Evolutionary conservation across 1,284 basidiomycete species (phyloP), one percentile per base, ranked within the genome.

Genomic region (Chiua sp.): DNA sequence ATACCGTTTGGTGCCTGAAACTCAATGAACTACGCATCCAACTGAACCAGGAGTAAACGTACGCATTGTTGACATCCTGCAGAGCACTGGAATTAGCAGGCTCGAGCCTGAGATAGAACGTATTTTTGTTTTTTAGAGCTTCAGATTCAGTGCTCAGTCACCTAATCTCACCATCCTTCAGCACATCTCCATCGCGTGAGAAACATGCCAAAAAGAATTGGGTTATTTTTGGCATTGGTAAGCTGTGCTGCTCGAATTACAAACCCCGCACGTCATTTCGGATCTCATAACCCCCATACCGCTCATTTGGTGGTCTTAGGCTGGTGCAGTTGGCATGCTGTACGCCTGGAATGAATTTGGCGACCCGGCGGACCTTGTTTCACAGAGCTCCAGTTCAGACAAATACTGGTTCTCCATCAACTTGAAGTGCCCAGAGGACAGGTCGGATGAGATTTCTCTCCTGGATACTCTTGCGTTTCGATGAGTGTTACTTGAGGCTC

Each of bases 31-130:
- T 28, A 53, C n/a, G 23, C 23, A 18, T 39, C 11, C 3, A 47
- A 18, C 32, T 47, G 47, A 53, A 51, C 10, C 15, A 55, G 47
- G 18, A 28, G 16, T 39, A 6, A 33, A 77, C 86, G 65, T 68
- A 96, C 95, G 78, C 79, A 65, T 94, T 91, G 72, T 98, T 95
- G 22, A 93, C 92, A 63, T 93, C 89, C 30, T 84, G 76, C n/a
- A 84, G 79, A 1, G 88, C 81, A 2, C 96, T 95, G 0, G 96
- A 96, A 72, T 93, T 96, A 63, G 97, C 87, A 0, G 95, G 96
- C 72, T 98, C 26, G 26, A 26, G 5, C 26, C 26, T 98, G 62
- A 98, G 79, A 71, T 98, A 98, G 68, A 87, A 91, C 0, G 92
- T 90, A 26, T 73, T 70, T 20, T 78, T 80, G 47, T 79, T 76